phyloP scores from a whole-genome alignment of 306 rosid genomes.

The Prunus campanulata region DNA sequence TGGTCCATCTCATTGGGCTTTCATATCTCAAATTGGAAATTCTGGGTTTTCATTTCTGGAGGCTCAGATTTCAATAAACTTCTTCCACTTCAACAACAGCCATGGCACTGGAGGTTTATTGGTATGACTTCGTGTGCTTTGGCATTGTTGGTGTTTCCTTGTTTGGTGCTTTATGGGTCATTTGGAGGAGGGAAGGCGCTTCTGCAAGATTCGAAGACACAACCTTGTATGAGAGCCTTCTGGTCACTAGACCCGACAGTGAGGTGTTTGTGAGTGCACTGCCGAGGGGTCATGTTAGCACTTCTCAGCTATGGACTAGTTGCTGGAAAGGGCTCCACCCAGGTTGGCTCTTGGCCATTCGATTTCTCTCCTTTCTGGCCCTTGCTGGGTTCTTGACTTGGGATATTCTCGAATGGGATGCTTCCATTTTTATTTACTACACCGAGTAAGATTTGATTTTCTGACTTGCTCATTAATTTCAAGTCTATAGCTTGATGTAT shows the following conservation, averaged over 20 bases:
- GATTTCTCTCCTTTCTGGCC: constrained; percentile 42
- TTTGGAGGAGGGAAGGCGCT: constrained; percentile 45
- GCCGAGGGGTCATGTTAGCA: constrained; percentile 38
- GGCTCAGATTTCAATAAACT: background rate
- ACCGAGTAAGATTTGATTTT: constrained; percentile 49
- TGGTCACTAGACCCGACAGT: constrained; percentile 33
- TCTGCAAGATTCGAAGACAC: constrained; percentile 27
- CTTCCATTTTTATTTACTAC: constrained; percentile 58
- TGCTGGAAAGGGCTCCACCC: constrained; percentile 76
- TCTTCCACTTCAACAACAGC: background rate
- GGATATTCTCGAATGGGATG: constrained; percentile 40
- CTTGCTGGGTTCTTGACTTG: constrained; percentile 39
- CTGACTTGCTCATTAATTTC: background rate
- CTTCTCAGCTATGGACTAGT: constrained; percentile 57
- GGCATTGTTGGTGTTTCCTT: constrained; percentile 48
- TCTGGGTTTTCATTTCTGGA: constrained; percentile 7
- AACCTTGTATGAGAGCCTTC: constrained; percentile 44
- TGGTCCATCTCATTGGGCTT: background rate
- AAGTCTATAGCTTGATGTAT: background rate
- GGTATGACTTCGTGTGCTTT: constrained; percentile 75
- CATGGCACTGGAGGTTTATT: constrained; percentile 53
- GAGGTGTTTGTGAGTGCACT: constrained; percentile 34
- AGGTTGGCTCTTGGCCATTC: constrained; percentile 42
- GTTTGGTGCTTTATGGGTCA: constrained; percentile 44
- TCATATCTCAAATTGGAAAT: background rate